A percentile compares a stretch with the other conserved stretches of the same genome.
These are phyloP conservation scores for Parasitella parasitica DNA, from an alignment of 371 early-diverging fungal genomes.

Conservation along the genomic window DNA sequence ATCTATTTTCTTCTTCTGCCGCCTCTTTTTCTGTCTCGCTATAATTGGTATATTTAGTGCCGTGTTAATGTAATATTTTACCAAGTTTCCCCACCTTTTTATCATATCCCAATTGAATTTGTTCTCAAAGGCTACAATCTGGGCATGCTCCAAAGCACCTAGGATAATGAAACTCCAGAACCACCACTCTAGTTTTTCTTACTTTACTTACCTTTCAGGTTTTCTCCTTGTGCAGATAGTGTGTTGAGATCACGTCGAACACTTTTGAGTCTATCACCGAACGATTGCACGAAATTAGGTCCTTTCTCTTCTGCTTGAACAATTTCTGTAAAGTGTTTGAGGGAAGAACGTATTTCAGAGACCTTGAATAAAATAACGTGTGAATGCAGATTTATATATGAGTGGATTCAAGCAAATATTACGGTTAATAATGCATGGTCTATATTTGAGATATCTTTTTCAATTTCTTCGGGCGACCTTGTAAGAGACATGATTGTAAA, in stretches of 20 bases:
- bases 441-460: slow-evolving; percentile 19
- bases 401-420: not conserved
- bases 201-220: slow-evolving; percentile 31
- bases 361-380: slow-evolving; percentile 28
- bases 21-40: slow-evolving; percentile 31
- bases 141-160: slow-evolving; percentile 30
- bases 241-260: slow-evolving; percentile 27
- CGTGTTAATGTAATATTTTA: too few species aligned
- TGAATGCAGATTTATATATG: not conserved
- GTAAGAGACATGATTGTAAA: not conserved
- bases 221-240: slow-evolving; percentile 27
- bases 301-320: slow-evolving; percentile 34
- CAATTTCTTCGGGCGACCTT: slow-evolving; percentile 14
- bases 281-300: slow-evolving; percentile 27
- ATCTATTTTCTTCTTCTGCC: slow-evolving; percentile 19
- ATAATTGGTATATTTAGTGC: too few species aligned
- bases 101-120: slow-evolving; percentile 25
- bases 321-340: slow-evolving; percentile 29
- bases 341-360: slow-evolving; percentile 36
- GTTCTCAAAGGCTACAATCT: slow-evolving; percentile 19
- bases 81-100: slow-evolving; percentile 12
- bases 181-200: not conserved
- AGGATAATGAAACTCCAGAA: too few species aligned
- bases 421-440: slow-evolving; percentile 18
- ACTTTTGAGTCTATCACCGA: slow-evolving; percentile 28